Evolutionary conservation across 305 asterid genomes (phyloP), one percentile per base, ranked within the genome.

Genomic region (Rubia tinctorum): DNA sequence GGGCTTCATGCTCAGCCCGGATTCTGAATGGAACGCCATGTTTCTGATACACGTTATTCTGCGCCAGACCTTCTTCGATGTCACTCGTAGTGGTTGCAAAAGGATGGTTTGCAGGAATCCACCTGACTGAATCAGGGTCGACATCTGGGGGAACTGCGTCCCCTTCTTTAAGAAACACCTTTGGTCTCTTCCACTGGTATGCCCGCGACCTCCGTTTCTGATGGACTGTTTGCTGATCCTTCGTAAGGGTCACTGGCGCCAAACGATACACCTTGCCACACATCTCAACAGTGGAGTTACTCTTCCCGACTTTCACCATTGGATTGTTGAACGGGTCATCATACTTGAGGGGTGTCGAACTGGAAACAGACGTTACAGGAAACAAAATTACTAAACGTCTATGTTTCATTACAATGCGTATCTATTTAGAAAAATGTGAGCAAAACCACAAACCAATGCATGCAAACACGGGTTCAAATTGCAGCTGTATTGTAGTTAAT

Each of bases 71-170:
- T 83, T 92, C 98, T 60, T 95, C 96, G 55, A 95, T 95, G 58
- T 95, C 98, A 81, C 98, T 92, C 25, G 89, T 77, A 74, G 99
- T 92, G 59, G 98, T 95, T 73, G 99, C 99, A 83, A 95, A 95
- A 3, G 99, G 99, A 84, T 95, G 99, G 75, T 95, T 95, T 71
- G 99, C 91, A 63, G 99, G 99, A 78, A 95, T 95, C 99, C 99
- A 95, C 81, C 99, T 87, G 69, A 95, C 84, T 14, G 97, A 85
- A 71, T 95, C 96, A n/a, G 97, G 99, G 86, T 95, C 99, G 74
- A 95, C 97, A 83, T 90, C 99, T 51, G 96, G 89, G 66, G 99
- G 99, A 75, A 90, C 74, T 13, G 94, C 84, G 10, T 95, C 99
- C 23, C 99, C 99, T 87, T 95, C 99, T 81, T 78, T 95, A 40